Evolutionary conservation across 1,139 yeast genomes (phyloP), one percentile per base, ranked within the genome.

Genomic region (Taphrina sp.): DNA sequence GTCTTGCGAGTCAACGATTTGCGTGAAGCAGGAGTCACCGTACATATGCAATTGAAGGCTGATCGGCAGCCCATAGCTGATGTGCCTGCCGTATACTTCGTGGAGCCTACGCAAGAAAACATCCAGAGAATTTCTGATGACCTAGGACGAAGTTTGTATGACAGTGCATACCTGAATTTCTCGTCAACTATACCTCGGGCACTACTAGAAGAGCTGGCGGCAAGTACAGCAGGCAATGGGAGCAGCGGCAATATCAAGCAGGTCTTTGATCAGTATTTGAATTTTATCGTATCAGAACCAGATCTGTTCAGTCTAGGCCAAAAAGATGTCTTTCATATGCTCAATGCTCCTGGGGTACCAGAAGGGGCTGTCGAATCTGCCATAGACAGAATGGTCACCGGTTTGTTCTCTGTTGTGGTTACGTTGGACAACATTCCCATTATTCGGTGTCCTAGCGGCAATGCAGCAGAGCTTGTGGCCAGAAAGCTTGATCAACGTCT

Each of bases 381-480:
- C 42, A 89, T 94, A 22, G 85, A 82, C 60, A 69, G 71, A 29
- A 82, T 92, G 54, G 87, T 95, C 14, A 78, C 76, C 62, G 96
- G 97, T 0, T 70, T 92, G 46, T 84, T 87, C 65, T 85, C 94
- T 38, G 77, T 85, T 5, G 76, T 92, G 17, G 76, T 92, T 59
- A 89, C 96, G 2, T 74, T 82, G 59, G 65, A 64, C 16, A 75
- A 81, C 16, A 79, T 92, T 33, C 99, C 99, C 1, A 82, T 92
- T 53, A 88, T 92, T 60, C 79, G 99, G 64, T 85, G 96, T 52
- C 90, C 94, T 44, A 77, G 85, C 53, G 94, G 95, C 53, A 96
- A 96, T 1, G 95, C 99, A 0, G 96, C 97, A 0, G 97, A 92
- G 67, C 78, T 89, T 67, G 85, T 92, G 26, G 95, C 97, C 1